Percentiles rank a stretch among this genome's conserved stretches.
phyloP scores from a whole-genome alignment of 129 eudicot species.

The Pulicaria dysenterica region DNA sequence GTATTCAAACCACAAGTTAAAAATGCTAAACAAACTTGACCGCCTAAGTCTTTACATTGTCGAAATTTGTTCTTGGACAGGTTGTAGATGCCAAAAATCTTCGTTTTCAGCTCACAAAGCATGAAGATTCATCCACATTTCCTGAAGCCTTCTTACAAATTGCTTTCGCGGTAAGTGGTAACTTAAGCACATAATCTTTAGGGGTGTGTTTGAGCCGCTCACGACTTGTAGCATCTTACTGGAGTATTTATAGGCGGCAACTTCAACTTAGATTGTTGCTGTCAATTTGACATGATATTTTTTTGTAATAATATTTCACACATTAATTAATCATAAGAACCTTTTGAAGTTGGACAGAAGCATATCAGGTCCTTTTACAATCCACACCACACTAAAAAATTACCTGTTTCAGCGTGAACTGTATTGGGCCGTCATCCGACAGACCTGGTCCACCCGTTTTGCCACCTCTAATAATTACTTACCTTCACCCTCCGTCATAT shows the following conservation, averaged over 20 bases:
- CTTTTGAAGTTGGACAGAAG: background rate
- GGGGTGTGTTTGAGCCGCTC: background rate
- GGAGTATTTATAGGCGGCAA: background rate
- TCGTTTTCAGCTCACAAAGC: slow-evolving; percentile 73
- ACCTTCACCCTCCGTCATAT: background rate
- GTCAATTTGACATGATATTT: background rate
- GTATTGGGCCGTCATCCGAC: background rate
- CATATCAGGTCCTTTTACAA: background rate
- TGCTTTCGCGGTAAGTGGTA: slow-evolving; percentile 72
- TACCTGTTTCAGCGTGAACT: background rate
- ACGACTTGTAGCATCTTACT: slow-evolving; percentile 16
- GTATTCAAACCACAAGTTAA: background rate
- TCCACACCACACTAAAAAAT: background rate
- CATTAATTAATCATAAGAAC: too few species aligned
- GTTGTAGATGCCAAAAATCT: slow-evolving; percentile 98
- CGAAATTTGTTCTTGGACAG: slow-evolving; percentile 40
- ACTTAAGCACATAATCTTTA: background rate
- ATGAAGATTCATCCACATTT: slow-evolving; percentile 75
- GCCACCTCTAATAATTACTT: background rate
- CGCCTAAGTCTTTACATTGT: background rate
- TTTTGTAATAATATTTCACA: background rate
- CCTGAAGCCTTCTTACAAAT: slow-evolving; percentile 93
- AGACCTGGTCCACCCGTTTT: background rate
- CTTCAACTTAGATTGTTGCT: background rate
- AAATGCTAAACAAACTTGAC: slow-evolving; percentile 1